phyloP scores from a whole-genome alignment of 2,329 filamentous ascomycete species.

The Ascomycota sp. region DNA sequence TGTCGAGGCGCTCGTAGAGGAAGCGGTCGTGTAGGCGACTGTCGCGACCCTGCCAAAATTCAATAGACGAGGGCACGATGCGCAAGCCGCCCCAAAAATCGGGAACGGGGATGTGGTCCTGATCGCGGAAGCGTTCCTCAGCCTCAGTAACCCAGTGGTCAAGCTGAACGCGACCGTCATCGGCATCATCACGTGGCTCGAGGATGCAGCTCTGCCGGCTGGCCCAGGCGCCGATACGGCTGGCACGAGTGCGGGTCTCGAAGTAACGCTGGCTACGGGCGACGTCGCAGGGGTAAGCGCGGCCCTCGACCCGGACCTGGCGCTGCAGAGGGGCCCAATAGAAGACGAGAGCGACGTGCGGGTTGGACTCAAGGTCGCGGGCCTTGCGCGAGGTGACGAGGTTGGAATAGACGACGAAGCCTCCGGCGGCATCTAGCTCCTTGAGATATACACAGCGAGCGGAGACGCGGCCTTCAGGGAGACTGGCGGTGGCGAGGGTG shows the following conservation, averaged over 20 bases:
- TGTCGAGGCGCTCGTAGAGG: slow-evolving; percentile 47
- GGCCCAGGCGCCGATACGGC: slow-evolving; percentile 80
- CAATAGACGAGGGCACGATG: slow-evolving; percentile 65
- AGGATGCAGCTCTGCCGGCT: slow-evolving; percentile 72
- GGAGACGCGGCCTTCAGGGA: slow-evolving; percentile 69
- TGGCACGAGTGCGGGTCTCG: slow-evolving; percentile 54
- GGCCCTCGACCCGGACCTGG: slow-evolving; percentile 78
- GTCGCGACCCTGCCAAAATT: slow-evolving; percentile 91
- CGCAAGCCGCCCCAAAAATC: slow-evolving; percentile 88
- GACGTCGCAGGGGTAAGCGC: slow-evolving; percentile 39
- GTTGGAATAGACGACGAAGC: slow-evolving; percentile 89
- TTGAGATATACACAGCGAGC: slow-evolving; percentile 87
- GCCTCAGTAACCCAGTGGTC: slow-evolving; percentile 60
- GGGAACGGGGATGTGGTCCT: slow-evolving; percentile 70
- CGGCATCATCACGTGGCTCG: slow-evolving; percentile 20
- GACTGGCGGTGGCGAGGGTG: slow-evolving; percentile 62
- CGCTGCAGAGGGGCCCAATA: slow-evolving; percentile 76
- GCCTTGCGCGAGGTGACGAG: slow-evolving; percentile 59
- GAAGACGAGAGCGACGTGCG: slow-evolving; percentile 67
- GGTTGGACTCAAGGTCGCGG: slow-evolving; percentile 49
- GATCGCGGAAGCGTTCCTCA: slow-evolving; percentile 52
- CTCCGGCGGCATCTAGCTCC: slow-evolving; percentile 54
- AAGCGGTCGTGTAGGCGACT: slow-evolving; percentile 90
- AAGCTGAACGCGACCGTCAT: slow-evolving; percentile 53
- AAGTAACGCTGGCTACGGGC: slow-evolving; percentile 57